These are phyloP conservation scores for Cunninghamia lanceolata DNA, from an alignment of 75 land plant genomes.

Conservation along the genomic window DNA sequence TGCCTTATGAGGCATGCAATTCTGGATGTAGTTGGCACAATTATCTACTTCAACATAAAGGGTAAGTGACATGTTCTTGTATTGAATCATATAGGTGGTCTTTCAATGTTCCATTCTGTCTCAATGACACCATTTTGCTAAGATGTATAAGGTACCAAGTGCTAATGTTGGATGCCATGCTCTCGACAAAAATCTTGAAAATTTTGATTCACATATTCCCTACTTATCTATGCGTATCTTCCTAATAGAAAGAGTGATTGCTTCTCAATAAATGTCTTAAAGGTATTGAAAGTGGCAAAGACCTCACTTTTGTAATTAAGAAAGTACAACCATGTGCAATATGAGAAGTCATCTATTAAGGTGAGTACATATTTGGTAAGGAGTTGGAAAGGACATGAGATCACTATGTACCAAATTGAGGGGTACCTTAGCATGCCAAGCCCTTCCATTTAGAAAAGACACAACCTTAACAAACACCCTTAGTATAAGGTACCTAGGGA, in stretches of 20 bases:
- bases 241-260: not conserved
- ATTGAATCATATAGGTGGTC: not conserved
- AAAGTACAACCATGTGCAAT: not conserved
- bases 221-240: conserved; percentile 1
- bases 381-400: not conserved
- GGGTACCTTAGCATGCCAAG: not conserved
- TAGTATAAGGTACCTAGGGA: not conserved
- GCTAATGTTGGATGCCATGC: not conserved
- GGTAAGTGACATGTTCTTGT: not conserved
- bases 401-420: conserved; percentile 11
- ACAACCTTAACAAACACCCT: not conserved
- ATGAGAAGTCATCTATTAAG: not conserved
- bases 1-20: not conserved
- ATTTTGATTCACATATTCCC: not conserved
- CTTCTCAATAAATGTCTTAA: not conserved
- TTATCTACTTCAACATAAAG: not conserved
- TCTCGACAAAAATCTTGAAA: not conserved
- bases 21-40: not conserved
- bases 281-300: too few species aligned
- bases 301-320: conserved; percentile 9
- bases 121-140: not conserved
- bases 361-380: not conserved
- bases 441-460: not conserved
- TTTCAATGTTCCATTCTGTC: not conserved
- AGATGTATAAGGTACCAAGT: not conserved